Conservation (phyloP, 2,329 filamentous ascomycete species). For the Fusarium robinianum region DNA sequence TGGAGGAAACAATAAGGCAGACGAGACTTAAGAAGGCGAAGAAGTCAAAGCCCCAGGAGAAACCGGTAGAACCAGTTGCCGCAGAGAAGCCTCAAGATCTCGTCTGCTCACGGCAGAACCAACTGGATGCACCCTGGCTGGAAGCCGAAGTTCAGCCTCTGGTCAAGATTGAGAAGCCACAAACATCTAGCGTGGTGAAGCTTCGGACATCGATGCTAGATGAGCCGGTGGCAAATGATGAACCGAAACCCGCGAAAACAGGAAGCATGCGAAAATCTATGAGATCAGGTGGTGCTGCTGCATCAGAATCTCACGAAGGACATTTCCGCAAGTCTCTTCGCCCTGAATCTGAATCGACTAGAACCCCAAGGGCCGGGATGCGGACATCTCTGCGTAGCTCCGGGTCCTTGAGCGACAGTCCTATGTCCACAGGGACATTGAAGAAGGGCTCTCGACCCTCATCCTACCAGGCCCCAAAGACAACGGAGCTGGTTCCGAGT, state of each 20-base stretch:
- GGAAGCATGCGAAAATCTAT: conserved; percentile 43
- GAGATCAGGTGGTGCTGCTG: conserved; percentile 28
- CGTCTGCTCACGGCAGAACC: conserved; percentile 48
- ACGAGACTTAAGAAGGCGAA: conserved; percentile 42
- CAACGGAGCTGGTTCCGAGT: conserved; percentile 20
- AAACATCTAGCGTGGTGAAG: conserved; percentile 22
- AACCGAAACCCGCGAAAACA: conserved; percentile 16
- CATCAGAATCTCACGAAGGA: conserved; percentile 14
- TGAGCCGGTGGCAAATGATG: conserved; percentile 21
- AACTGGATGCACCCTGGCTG: conserved; percentile 39
- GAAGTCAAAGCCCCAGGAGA: conserved; percentile 37
- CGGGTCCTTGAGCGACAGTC: conserved; percentile 10
- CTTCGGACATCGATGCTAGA: conserved; percentile 56
- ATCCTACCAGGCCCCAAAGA: conserved; percentile 38
- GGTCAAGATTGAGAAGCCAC: conserved; percentile 2
- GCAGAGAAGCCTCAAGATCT: conserved; percentile 16
- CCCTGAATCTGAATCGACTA: conserved; percentile 16
- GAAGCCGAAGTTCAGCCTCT: conserved; percentile 20
- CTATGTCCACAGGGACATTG: conserved; percentile 4
- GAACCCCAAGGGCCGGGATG: conserved; percentile 21
- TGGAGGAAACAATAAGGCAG: conserved; percentile 33
- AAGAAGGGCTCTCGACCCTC: conserved; percentile 31
- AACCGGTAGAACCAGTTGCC: conserved; percentile 4
- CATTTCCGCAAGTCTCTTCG: conserved; percentile 32
- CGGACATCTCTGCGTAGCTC: conserved; percentile 33